Percentiles rank a stretch among this genome's conserved stretches.
Evolutionary conservation across 306 rosid genomes (phyloP).

Genomic region (Quercus engelmannii): DNA sequence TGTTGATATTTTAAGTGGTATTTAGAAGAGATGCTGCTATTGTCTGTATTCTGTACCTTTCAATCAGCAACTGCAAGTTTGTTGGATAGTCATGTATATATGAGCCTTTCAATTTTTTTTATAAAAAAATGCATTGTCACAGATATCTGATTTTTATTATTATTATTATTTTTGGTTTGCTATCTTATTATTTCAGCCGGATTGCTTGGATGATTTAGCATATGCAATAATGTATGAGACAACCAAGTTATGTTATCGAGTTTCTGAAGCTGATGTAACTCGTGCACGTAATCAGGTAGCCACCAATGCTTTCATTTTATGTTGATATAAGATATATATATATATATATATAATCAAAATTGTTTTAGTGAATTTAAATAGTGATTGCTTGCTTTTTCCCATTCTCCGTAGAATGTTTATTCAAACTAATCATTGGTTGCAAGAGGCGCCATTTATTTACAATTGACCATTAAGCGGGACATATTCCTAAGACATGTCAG

Average conservation of each 20-base stretch:
- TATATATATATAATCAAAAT: neutral
- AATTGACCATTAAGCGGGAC: neutral
- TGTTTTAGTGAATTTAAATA: neutral
- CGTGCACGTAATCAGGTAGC: constrained; percentile 92
- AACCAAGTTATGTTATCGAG: constrained; percentile 75
- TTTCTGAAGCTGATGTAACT: constrained; percentile 74
- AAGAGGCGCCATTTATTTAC: neutral
- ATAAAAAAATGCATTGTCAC: neutral
- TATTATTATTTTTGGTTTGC: neutral
- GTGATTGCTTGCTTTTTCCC: neutral
- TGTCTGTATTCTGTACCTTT: neutral
- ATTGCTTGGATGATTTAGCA: constrained; percentile 70
- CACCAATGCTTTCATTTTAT: neutral
- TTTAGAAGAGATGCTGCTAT: neutral
- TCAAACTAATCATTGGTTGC: neutral
- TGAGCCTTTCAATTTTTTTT: neutral
- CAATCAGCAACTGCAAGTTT: neutral
- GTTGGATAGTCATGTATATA: neutral
- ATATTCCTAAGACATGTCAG: too few species aligned
- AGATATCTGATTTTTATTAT: neutral
- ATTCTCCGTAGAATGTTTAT: neutral
- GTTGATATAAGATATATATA: neutral
- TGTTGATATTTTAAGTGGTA: neutral
- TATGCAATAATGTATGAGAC: constrained; percentile 82
- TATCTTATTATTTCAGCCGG: constrained; percentile 50